A percentile compares a stretch with the other conserved stretches of the same genome.
phyloP scores from a whole-genome alignment of 2,329 filamentous ascomycete species.

The Aplosporella prunicola region DNA sequence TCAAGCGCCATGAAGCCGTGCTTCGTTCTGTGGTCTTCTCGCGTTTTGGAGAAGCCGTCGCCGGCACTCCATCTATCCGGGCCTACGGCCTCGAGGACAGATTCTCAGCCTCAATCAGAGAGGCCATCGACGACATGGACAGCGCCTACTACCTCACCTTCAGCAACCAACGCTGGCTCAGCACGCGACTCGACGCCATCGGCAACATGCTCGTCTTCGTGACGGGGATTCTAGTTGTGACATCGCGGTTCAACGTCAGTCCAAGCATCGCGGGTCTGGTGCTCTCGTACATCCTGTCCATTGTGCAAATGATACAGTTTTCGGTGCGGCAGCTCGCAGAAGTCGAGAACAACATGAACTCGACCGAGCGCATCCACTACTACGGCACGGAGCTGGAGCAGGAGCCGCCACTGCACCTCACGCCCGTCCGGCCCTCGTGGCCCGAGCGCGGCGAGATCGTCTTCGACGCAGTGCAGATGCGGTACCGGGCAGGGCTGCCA shows the following conservation, averaged over 20 bases:
- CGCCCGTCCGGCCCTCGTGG: constrained; percentile 65
- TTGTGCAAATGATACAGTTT: constrained; percentile 94
- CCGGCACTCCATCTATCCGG: constrained; percentile 73
- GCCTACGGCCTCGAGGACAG: constrained; percentile 75
- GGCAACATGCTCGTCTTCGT: constrained; percentile 79
- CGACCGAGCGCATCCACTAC: constrained; percentile 82
- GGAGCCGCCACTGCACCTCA: constrained; percentile 73
- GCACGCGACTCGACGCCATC: constrained; percentile 72
- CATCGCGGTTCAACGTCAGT: constrained; percentile 73
- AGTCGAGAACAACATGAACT: constrained; percentile 97
- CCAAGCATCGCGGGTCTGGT: constrained; percentile 83
- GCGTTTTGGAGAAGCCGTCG: constrained; percentile 82
- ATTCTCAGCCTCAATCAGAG: constrained; percentile 61
- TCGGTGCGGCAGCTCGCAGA: constrained; percentile 88
- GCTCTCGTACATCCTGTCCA: constrained; percentile 83
- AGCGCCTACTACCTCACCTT: constrained; percentile 91
- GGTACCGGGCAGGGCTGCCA: constrained; percentile 41
- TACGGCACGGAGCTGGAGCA: constrained; percentile 82
- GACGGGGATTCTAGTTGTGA: constrained; percentile 83
- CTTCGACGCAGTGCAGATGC: constrained; percentile 43
- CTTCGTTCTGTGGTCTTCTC: constrained; percentile 82
- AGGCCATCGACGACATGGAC: constrained; percentile 82
- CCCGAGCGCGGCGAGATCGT: constrained; percentile 68
- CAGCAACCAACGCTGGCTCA: constrained; percentile 90
- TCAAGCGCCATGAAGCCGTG: constrained; percentile 88